Evolutionary conservation across 2,329 filamentous ascomycete genomes (phyloP), one percentile per base, ranked within the genome.

Genomic region (Diaporthe sp.): DNA sequence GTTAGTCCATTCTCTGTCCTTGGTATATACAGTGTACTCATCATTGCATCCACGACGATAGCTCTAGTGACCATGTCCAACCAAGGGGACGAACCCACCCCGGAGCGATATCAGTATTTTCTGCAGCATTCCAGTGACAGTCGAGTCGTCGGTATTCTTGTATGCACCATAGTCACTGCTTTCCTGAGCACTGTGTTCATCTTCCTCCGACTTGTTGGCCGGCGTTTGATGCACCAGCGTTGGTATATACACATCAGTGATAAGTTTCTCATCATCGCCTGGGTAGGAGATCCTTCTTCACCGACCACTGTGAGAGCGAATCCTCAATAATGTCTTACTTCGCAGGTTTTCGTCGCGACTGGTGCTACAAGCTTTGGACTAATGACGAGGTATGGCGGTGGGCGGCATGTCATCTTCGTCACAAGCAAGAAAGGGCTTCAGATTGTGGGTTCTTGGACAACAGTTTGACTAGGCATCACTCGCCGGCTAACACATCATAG

Each of bases 381-480:
- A 1, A 5, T 9, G 3, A 44, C 60, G 2, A 63, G 22, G 6
- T 63, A 63, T 20, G 60, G 58, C n/a, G 60, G 39, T 28, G 60
- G 39, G 25, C 60, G 60, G n/a, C 60, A 63, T 7, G 31, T 63
- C 60, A 47, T 65, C 25, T 65, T 65, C 61, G 25, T 65, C 25
- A 65, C 42, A 65, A 65, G 28, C 61, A 65, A 65, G 20, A 47
- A 34, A 8, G 61, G 15, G 2, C 17, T 65, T 13, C 61, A 22
- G 4, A 13, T 65, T n/a, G 61, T 65, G 17, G 13, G 61, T 65
- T 8, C 12, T 15, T 13, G 8, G 13, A 13, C 1, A 6, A 15
- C 9, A 6, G 0, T 22, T 31, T 31, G 15, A 9, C 39, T 12
- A 6, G 1, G 13, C 0, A 6, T 1, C 12, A 2, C 10, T 4